Evolutionary conservation across 73 alveolate genomes (phyloP).

Genomic region (Paramecium pentaurelia): DNA sequence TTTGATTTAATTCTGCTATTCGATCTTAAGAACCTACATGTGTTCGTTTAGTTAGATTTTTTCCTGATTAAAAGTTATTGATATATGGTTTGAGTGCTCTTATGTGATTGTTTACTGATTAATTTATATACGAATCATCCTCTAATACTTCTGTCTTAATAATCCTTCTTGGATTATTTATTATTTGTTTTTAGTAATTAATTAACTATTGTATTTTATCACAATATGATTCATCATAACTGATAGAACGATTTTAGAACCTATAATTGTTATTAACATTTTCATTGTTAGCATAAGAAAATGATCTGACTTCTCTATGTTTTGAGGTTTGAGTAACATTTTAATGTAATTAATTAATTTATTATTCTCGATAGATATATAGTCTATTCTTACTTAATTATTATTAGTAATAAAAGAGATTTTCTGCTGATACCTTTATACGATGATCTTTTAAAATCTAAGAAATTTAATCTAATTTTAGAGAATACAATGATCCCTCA

Average conservation of each 20-base stretch:
- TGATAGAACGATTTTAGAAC: neutral
- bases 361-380: neutral
- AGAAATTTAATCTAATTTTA: neutral
- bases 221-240: neutral
- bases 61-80: neutral
- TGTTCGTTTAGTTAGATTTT: neutral
- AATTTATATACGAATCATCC: neutral
- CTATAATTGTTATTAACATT: neutral
- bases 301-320: neutral
- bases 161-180: neutral
- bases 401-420: neutral
- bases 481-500: neutral
- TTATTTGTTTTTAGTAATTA: neutral
- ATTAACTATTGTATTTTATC: neutral
- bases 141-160: constrained; percentile 3
- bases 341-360: neutral
- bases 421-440: neutral
- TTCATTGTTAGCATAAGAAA: neutral
- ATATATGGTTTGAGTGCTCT: neutral
- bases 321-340: neutral
- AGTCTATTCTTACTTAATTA: neutral
- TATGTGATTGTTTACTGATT: neutral
- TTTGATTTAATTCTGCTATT: neutral
- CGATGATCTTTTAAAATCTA: neutral
- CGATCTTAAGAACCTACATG: neutral